phyloP scores from a whole-genome alignment of 2,329 filamentous ascomycete genomes.

The Colletotrichum noveboracense region DNA sequence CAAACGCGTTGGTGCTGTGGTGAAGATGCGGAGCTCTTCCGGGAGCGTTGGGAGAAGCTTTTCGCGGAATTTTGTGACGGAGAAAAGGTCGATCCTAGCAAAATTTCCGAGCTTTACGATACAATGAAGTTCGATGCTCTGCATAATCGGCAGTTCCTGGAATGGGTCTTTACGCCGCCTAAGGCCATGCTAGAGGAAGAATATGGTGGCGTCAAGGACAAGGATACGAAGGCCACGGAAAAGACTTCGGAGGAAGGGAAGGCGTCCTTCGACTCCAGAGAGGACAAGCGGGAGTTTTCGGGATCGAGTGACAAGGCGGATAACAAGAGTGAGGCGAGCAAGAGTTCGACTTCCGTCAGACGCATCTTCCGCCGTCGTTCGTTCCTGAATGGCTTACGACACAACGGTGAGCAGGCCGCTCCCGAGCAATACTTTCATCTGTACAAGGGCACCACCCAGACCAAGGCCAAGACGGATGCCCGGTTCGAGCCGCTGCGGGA shows the following conservation, averaged over 20 bases:
- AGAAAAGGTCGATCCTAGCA: slow-evolving; percentile 98
- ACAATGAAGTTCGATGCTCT: slow-evolving; percentile 99
- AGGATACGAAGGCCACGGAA: slow-evolving; percentile 32
- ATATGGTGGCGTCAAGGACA: slow-evolving; percentile 48
- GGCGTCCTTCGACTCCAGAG: slow-evolving; percentile 40
- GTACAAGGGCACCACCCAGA: slow-evolving; percentile 76
- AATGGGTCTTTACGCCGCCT: slow-evolving; percentile 95
- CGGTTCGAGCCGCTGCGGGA: slow-evolving; percentile 89
- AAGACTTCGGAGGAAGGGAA: slow-evolving; percentile 47
- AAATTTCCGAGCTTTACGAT: slow-evolving; percentile 97
- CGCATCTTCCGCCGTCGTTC: slow-evolving; percentile 66
- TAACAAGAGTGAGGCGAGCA: slow-evolving; percentile 38
- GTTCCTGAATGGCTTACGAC: slow-evolving; percentile 59
- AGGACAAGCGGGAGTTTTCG: slow-evolving; percentile 32
- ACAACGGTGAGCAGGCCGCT: slow-evolving; percentile 59
- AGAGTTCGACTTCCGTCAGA: slow-evolving; percentile 37
- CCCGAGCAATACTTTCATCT: slow-evolving; percentile 87
- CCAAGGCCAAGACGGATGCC: slow-evolving; percentile 81
- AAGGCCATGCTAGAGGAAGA: slow-evolving; percentile 79
- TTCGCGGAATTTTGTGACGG: slow-evolving; percentile 96
- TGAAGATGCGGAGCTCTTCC: slow-evolving; percentile 93
- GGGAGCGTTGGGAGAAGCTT: slow-evolving; percentile 97
- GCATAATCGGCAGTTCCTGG: slow-evolving; percentile 94
- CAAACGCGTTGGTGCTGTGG: slow-evolving; percentile 96
- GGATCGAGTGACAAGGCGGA: slow-evolving; percentile 48